A percentile compares a stretch with the other conserved stretches of the same genome.
These are phyloP conservation scores for Debaryomyces sp. DNA, from an alignment of 1,139 yeast species.

Conservation along the genomic window DNA sequence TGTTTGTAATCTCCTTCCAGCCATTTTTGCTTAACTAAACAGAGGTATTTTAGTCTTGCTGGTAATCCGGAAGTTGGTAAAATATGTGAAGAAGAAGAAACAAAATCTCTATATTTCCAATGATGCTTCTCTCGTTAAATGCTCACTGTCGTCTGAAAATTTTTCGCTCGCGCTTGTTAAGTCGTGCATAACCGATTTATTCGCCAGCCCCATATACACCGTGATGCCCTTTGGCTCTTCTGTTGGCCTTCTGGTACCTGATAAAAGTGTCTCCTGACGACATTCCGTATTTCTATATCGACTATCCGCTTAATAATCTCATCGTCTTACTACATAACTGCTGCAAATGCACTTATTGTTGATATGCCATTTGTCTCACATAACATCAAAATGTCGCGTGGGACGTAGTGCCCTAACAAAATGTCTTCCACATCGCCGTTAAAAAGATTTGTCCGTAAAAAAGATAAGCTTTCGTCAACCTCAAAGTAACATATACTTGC, in stretches of 20 bases:
- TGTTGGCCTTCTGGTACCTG: neutral
- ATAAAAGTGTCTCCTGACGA: neutral
- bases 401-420: neutral
- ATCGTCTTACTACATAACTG: neutral
- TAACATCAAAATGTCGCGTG: neutral
- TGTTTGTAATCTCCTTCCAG: slow-evolving; percentile 46
- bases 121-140: neutral
- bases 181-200: neutral
- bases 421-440: neutral
- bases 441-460: neutral
- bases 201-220: neutral
- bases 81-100: slow-evolving; percentile 29
- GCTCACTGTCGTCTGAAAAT: slow-evolving; percentile 5
- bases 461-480: slow-evolving; percentile 2
- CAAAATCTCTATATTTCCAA: slow-evolving; percentile 4
- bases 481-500: neutral
- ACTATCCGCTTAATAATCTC: neutral
- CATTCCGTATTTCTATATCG: neutral
- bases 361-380: neutral
- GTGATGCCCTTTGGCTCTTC: neutral
- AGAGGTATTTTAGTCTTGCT: slow-evolving; percentile 46
- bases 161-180: neutral
- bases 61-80: slow-evolving; percentile 50
- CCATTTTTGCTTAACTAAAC: slow-evolving; percentile 55
- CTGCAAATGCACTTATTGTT: neutral